Percentiles rank a stretch among this genome's conserved stretches.
Conservation (phyloP, 2,329 filamentous ascomycete species). For the Fusarium nodosum region DNA sequence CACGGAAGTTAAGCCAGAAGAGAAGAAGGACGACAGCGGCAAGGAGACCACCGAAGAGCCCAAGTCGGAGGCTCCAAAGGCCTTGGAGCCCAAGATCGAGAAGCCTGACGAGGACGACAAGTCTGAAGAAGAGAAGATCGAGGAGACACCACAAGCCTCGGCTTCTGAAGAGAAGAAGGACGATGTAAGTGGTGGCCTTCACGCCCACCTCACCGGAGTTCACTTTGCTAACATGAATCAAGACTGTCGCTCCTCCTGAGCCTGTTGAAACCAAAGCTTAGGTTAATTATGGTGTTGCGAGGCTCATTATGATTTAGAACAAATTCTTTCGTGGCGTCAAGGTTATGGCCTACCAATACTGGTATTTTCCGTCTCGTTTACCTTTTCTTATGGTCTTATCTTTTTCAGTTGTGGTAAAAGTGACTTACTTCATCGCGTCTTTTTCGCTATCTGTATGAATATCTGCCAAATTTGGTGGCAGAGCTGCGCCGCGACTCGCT, state of each 20-base stretch:
- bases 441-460: slow-evolving; percentile 50
- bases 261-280: slow-evolving; percentile 57
- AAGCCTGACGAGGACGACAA: slow-evolving; percentile 44
- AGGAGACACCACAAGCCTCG: slow-evolving; percentile 33
- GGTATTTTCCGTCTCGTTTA: slow-evolving; percentile 40
- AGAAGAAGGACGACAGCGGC: slow-evolving; percentile 59
- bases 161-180: slow-evolving; percentile 51
- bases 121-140: slow-evolving; percentile 28
- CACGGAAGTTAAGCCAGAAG: slow-evolving; percentile 55
- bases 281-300: slow-evolving; percentile 26
- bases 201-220: not conserved
- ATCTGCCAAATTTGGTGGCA: slow-evolving; percentile 43
- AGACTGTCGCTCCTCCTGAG: slow-evolving; percentile 52
- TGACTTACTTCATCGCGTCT: slow-evolving; percentile 44
- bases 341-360: slow-evolving; percentile 48
- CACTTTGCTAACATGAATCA: slow-evolving; percentile 23
- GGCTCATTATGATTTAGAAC: slow-evolving; percentile 45
- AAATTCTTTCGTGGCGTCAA: slow-evolving; percentile 48
- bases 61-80: slow-evolving; percentile 54
- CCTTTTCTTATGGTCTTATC: slow-evolving; percentile 33
- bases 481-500: slow-evolving; percentile 32
- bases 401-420: slow-evolving; percentile 44
- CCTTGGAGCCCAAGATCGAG: slow-evolving; percentile 49
- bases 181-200: slow-evolving; percentile 51
- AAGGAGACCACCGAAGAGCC: slow-evolving; percentile 57